Evolutionary conservation across 2,329 filamentous ascomycete genomes (phyloP), one percentile per base, ranked within the genome.

Genomic region (Herpomyces periplanetae): DNA sequence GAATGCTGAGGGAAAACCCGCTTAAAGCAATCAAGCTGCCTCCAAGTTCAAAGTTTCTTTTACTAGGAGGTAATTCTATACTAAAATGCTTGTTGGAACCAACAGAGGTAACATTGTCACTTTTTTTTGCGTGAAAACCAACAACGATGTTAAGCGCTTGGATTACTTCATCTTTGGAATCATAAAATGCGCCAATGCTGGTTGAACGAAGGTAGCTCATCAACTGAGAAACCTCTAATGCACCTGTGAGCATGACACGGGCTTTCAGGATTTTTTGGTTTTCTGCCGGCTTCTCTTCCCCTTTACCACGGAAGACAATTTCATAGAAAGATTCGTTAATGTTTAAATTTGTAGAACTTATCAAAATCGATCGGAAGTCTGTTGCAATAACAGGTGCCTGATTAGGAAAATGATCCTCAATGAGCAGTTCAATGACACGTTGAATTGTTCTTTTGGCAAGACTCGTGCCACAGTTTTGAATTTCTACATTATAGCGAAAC

Each of bases 1-100:
- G 49, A 12, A 55, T 47, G 27, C 51, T 59, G 5, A 51, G 40
- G 28, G 50, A 60, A 33, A 51, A 62, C 0, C 57, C 57, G 16
- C 54, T 43, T 3, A 56, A 31, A 1, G 52, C 52, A 18, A 49
- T 38, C 0, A 62, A 35, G 1, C 51, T 51, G 5, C 31, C 37
- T 2, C 41, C 42, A 2, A 61, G 39, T 12, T 40, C 28, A 3
- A 30, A 28, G 1, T 21, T 25, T n/a, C n/a, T n/a, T 18, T 47
- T 37, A 4, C 28, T 23, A 3, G 27, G 25, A 3, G 27, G 29
- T 1, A 26, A 31, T 6, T 33, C 21, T 16, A 45, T 28, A 0
- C 42, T 39, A 25, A 47, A 56, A 21, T 47, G 44, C 17, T 45
- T 47, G 30, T 53, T 58, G 3, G 40, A 34, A 1, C 47, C 46